Conservation (phyloP, 768 basidiomycete species). For the Agaricus blazei region DNA sequence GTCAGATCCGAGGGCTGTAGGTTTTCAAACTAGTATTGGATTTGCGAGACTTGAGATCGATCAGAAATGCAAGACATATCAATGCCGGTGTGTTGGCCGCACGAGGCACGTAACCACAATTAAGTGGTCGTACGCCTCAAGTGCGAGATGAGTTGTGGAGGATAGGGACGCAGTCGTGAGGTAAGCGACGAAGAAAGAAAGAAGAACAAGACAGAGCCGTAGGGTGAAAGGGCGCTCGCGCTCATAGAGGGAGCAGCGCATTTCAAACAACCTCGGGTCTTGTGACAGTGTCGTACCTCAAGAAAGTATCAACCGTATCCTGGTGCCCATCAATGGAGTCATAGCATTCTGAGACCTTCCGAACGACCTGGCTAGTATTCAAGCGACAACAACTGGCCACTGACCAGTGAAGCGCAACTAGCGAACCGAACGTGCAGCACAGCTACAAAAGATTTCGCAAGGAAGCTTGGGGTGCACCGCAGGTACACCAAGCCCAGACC, state of each 20-base stretch:
- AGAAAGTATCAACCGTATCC: constrained; percentile 15
- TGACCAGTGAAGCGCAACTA: constrained; percentile 30
- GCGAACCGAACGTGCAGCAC: constrained; percentile 42
- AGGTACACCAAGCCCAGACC: constrained; percentile 10
- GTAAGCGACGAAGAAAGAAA: constrained; percentile 37
- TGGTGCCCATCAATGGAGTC: constrained; percentile 48
- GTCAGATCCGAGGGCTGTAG: constrained; percentile 13
- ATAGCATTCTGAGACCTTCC: constrained; percentile 16
- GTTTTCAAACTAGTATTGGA: constrained; percentile 12
- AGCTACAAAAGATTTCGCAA: constrained; percentile 40
- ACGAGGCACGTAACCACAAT: constrained; percentile 77
- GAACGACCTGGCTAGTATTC: constrained; percentile 13
- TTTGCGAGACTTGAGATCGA: constrained; percentile 23
- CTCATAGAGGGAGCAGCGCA: constrained; percentile 42
- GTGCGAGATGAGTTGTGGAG: constrained; percentile 49
- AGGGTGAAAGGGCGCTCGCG: constrained; percentile 49
- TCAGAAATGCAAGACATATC: constrained; percentile 25
- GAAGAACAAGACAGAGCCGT: constrained; percentile 54
- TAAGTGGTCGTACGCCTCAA: constrained; percentile 78
- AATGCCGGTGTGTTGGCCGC: constrained; percentile 74
- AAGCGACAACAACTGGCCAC: constrained; percentile 30
- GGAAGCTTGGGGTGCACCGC: constrained; percentile 7
- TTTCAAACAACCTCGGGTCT: constrained; percentile 60
- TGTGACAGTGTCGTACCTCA: constrained; percentile 65
- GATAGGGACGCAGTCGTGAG: constrained; percentile 39